phyloP scores from a whole-genome alignment of 1,139 yeast species.

The Entelexis paramagnoliae region DNA sequence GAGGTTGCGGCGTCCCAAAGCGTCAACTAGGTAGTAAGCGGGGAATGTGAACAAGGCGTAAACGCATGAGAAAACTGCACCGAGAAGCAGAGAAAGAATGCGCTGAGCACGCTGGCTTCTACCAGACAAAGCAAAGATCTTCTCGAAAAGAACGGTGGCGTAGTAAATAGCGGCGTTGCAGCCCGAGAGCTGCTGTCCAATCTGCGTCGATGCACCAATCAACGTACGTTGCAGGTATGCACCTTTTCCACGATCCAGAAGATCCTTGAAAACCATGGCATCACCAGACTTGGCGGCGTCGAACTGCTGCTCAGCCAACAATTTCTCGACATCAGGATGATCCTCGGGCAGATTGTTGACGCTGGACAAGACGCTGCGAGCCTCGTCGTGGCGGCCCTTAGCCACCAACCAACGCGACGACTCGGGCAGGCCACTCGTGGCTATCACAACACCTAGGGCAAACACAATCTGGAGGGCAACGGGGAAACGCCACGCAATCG shows the following conservation, averaged over 20 bases:
- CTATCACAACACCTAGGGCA: conserved; percentile 27
- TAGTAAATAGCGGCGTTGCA: conserved; percentile 29
- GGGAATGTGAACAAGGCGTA: conserved; percentile 49
- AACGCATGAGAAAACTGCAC: conserved; percentile 50
- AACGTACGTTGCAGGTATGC: conserved; percentile 19
- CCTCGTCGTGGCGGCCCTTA: conserved; percentile 39
- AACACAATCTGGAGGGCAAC: conserved; percentile 31
- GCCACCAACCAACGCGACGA: conserved; percentile 44
- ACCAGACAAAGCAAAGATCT: conserved; percentile 34
- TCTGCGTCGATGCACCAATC: conserved; percentile 49
- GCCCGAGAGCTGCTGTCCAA: conserved; percentile 27
- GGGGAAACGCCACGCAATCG: conserved; percentile 29
- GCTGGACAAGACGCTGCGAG: conserved; percentile 41
- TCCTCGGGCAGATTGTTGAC: conserved; percentile 24
- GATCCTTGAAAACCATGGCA: conserved; percentile 43
- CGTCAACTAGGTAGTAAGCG: conserved; percentile 39
- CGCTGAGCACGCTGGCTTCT: conserved; percentile 13
- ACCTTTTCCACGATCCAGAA: conserved; percentile 18
- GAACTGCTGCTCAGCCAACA: conserved; percentile 18
- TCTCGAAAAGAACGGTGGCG: conserved; percentile 30
- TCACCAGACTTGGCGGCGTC: conserved; percentile 23
- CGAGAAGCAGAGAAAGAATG: conserved; percentile 45
- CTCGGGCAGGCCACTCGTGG: conserved; percentile 35
- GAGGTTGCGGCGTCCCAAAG: conserved; percentile 55
- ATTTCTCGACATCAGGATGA: conserved; percentile 23